Conservation (phyloP, 306 rosid species). For the Parietaria judaica region DNA sequence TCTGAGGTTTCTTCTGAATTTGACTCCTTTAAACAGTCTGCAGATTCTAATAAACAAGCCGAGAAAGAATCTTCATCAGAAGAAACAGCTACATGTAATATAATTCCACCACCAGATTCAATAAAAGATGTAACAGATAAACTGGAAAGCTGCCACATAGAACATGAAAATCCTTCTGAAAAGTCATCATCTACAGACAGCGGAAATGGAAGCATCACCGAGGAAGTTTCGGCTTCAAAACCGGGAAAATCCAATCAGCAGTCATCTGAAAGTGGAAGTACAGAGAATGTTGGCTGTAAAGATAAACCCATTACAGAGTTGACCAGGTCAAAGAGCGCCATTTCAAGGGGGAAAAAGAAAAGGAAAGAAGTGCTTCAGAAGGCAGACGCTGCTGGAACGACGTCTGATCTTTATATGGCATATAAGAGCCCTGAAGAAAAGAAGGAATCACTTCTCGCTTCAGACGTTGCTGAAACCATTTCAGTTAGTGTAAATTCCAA, state of each 20-base stretch:
- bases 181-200: constrained; percentile 10
- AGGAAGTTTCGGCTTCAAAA: constrained; percentile 21
- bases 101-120: constrained; percentile 21
- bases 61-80: constrained; percentile 22
- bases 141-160: constrained; percentile 27
- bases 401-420: constrained; percentile 93
- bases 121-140: constrained; percentile 22
- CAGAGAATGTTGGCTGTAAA: constrained; percentile 36
- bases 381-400: constrained; percentile 94
- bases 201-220: constrained; percentile 31
- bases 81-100: constrained; percentile 19
- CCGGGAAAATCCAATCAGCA: constrained; percentile 29
- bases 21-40: constrained; percentile 9
- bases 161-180: constrained; percentile 22
- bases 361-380: constrained; percentile 50
- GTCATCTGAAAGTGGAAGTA: constrained; percentile 31
- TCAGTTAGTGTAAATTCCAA: constrained; percentile 23
- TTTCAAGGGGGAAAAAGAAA: constrained; percentile 46
- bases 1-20: constrained; percentile 22
- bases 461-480: constrained; percentile 40
- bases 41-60: constrained; percentile 20
- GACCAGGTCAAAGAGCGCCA: constrained; percentile 37
- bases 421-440: constrained; percentile 89
- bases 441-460: constrained; percentile 40
- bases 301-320: constrained; percentile 48